These are phyloP conservation scores for Cryptococcus neoformans DNA, from an alignment of 1,284 basidiomycete genomes.

Conservation along the genomic window DNA sequence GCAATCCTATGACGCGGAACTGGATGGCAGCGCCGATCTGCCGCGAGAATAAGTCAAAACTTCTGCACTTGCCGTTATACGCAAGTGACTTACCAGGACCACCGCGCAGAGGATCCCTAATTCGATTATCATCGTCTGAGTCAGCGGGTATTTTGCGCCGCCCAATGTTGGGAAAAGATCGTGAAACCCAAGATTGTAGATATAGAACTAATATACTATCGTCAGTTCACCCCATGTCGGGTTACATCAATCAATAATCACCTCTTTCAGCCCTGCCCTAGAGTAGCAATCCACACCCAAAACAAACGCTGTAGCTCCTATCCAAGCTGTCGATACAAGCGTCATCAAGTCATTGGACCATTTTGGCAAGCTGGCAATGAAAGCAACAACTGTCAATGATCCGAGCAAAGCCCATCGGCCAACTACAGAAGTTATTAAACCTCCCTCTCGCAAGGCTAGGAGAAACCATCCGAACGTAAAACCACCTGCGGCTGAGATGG, in stretches of 20 bases:
- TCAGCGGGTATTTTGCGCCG: slow-evolving; percentile 74
- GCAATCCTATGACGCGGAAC: slow-evolving; percentile 73
- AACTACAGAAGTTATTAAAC: slow-evolving; percentile 72
- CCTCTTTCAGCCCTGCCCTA: slow-evolving; percentile 82
- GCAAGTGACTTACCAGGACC: slow-evolving; percentile 39
- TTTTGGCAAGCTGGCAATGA: slow-evolving; percentile 63
- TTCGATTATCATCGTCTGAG: slow-evolving; percentile 90
- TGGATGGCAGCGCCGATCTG: slow-evolving; percentile 83
- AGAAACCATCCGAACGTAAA: slow-evolving; percentile 83
- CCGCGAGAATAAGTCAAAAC: not conserved
- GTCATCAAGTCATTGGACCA: slow-evolving; percentile 75
- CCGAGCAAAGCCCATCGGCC: slow-evolving; percentile 82
- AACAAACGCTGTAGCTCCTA: slow-evolving; percentile 89
- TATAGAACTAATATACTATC: slow-evolving; percentile 64
- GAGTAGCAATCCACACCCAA: slow-evolving; percentile 93
- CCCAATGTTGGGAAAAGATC: slow-evolving; percentile 71
- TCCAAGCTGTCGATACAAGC: slow-evolving; percentile 66
- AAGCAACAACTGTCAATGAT: slow-evolving; percentile 56
- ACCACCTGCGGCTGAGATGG: slow-evolving; percentile 84
- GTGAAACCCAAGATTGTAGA: slow-evolving; percentile 80
- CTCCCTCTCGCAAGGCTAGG: slow-evolving; percentile 76
- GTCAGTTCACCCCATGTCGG: not conserved
- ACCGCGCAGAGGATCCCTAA: slow-evolving; percentile 80
- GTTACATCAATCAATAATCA: slow-evolving; percentile 23
- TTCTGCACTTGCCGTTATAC: no score